Evolutionary conservation across 345 rosid species (phyloP).

Genomic region (Combretum micranthum): DNA sequence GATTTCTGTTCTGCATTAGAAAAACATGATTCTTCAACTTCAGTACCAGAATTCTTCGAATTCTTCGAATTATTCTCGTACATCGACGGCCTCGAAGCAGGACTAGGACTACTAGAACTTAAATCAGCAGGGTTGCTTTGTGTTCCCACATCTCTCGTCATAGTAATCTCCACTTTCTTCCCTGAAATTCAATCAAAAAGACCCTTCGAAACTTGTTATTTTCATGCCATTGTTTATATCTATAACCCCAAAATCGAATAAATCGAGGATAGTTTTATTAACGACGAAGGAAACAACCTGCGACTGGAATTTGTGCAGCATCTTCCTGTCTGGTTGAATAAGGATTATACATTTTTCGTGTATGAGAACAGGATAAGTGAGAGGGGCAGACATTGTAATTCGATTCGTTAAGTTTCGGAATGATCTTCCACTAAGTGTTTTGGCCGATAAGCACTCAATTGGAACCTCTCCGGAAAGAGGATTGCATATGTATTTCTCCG

Average conservation of each 20-base stretch:
- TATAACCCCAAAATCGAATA: no score
- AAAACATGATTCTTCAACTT: constrained; percentile 26
- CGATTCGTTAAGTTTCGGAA: constrained; percentile 40
- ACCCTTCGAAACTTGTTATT: no score
- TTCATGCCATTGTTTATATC: no score
- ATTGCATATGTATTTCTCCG: constrained; percentile 94
- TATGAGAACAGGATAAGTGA: no score
- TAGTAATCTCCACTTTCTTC: constrained; percentile 35
- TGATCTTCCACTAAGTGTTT: constrained; percentile 71
- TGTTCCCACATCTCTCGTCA: constrained; percentile 74
- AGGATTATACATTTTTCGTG: no score
- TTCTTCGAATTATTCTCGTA: constrained; percentile 38
- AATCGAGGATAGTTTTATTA: no score
- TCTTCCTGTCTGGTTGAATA: constrained; percentile 12
- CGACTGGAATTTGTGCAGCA: constrained; percentile 21
- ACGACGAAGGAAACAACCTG: constrained; percentile 11
- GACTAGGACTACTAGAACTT: constrained; percentile 34
- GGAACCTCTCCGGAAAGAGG: constrained; percentile 97
- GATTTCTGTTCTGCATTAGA: no score
- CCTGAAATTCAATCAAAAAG: constrained; percentile 21
- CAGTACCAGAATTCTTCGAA: constrained; percentile 20
- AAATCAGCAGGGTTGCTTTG: constrained; percentile 61
- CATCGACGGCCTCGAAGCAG: constrained; percentile 70
- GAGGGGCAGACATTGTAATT: constrained; percentile 18
- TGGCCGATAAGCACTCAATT: constrained; percentile 88